A percentile compares a stretch with the other conserved stretches of the same genome.
Conservation (phyloP, 768 basidiomycete genomes). For the Rhodocollybia butyracea region DNA sequence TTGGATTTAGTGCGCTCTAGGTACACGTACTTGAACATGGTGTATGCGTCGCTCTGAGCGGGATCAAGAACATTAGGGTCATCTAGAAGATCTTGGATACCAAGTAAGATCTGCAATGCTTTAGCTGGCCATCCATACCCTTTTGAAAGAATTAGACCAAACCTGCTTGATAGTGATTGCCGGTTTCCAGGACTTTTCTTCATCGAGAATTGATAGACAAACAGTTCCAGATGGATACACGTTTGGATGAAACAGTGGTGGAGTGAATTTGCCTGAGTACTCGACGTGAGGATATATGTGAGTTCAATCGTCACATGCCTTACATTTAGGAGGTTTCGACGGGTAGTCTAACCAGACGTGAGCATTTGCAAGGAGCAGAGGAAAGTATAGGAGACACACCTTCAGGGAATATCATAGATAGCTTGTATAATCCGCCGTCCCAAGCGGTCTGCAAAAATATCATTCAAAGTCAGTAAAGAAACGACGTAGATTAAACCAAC, state of each 20-base stretch:
- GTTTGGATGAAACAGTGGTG: conserved; percentile 95
- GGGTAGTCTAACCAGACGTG: conserved; percentile 68
- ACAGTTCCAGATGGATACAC: conserved; percentile 99
- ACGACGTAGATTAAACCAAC: conserved; percentile 12
- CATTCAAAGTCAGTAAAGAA: no score
- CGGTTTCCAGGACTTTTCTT: conserved; percentile 99
- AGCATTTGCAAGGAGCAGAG: no score
- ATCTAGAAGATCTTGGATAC: conserved; percentile 93
- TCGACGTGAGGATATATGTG: conserved; percentile 4
- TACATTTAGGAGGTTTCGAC: conserved; percentile 94
- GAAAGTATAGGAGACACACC: conserved; percentile 40
- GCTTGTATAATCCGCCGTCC: conserved; percentile 95
- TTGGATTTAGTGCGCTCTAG: no score
- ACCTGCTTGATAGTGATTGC: conserved; percentile 99
- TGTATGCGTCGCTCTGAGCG: conserved; percentile 97
- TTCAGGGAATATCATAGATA: conserved; percentile 95
- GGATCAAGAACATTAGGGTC: conserved; percentile 97
- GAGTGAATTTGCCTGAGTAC: conserved; percentile 86
- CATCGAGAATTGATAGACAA: conserved; percentile 95
- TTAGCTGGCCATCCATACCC: not conserved
- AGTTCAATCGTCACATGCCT: conserved; percentile 14
- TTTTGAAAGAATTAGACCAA: conserved; percentile 7
- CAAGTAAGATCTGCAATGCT: conserved; percentile 74
- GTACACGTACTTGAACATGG: conserved; percentile 91
- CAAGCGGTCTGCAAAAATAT: conserved; percentile 73